Evolutionary conservation across 345 rosid species (phyloP).

Genomic region (Geranium rotundifolium): DNA sequence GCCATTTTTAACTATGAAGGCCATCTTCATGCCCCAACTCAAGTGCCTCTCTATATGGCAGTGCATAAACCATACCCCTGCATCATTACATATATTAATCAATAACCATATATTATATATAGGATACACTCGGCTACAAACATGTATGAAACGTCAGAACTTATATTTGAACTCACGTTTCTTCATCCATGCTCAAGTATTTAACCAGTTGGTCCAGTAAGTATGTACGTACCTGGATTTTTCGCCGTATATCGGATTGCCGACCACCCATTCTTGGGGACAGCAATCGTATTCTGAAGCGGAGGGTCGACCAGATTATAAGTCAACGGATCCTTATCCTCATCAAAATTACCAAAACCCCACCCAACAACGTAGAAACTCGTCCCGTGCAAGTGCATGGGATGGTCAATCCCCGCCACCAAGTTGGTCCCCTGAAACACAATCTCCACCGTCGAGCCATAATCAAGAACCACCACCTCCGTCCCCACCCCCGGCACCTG

Average conservation of each 20-base stretch:
- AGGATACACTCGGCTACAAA: background rate
- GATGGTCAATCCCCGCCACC: conserved; percentile 16
- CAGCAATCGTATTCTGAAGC: conserved; percentile 13
- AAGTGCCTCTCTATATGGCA: conserved; percentile 33
- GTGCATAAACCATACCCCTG: conserved; percentile 33
- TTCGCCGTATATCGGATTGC: conserved; percentile 21
- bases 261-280: conserved; percentile 26
- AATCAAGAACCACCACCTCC: conserved; percentile 10
- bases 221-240: conserved; percentile 21
- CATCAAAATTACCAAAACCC: conserved; percentile 18
- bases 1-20: conserved; percentile 23
- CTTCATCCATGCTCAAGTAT: no score
- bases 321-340: conserved; percentile 10
- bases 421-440: conserved; percentile 26
- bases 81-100: background rate
- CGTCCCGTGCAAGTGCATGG: conserved; percentile 25
- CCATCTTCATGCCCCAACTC: conserved; percentile 28
- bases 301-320: conserved; percentile 28
- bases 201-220: background rate
- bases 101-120: background rate
- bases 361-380: conserved; percentile 21
- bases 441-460: conserved; percentile 14
- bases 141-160: background rate
- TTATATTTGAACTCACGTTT: background rate
- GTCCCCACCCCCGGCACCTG: conserved; percentile 13